Conservation (phyloP, 495 filamentous ascomycete genomes). For the Aspergillus asperescens region DNA sequence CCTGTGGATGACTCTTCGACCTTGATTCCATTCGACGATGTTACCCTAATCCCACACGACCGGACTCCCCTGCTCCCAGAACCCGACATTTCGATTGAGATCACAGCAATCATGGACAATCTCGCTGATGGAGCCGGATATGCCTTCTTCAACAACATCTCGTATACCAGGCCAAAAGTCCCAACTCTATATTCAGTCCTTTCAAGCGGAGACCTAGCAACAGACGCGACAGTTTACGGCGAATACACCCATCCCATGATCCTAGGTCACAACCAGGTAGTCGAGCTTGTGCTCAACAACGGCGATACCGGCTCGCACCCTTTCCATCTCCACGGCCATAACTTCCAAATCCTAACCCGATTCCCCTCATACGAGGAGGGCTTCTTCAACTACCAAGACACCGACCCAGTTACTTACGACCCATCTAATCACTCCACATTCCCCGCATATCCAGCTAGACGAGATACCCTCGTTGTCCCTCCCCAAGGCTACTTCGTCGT, state of each 20-base stretch:
- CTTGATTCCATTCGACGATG: constrained; percentile 46
- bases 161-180: constrained; percentile 68
- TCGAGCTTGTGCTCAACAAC: constrained; percentile 82
- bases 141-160: constrained; percentile 78
- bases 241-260: constrained; percentile 64
- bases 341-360: constrained; percentile 66
- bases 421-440: constrained; percentile 34
- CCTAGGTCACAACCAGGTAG: constrained; percentile 58
- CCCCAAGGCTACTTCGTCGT: constrained; percentile 57
- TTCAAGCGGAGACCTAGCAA: constrained; percentile 55
- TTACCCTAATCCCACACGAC: constrained; percentile 47
- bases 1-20: constrained; percentile 39
- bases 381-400: constrained; percentile 29
- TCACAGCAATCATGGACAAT: constrained; percentile 47
- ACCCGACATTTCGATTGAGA: constrained; percentile 25
- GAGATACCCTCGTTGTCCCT: constrained; percentile 53
- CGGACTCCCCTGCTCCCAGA: constrained; percentile 37
- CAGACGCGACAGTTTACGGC: constrained; percentile 66
- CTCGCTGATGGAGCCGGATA: constrained; percentile 31
- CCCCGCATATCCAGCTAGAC: constrained; percentile 43
- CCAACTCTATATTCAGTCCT: constrained; percentile 75
- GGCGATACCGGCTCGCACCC: constrained; percentile 68
- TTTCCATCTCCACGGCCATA: constrained; percentile 85
- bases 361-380: constrained; percentile 37
- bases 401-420: constrained; percentile 38